Evolutionary conservation across 108 stramenopile genomes (phyloP).

Genomic region (Skeletonema costatum): DNA sequence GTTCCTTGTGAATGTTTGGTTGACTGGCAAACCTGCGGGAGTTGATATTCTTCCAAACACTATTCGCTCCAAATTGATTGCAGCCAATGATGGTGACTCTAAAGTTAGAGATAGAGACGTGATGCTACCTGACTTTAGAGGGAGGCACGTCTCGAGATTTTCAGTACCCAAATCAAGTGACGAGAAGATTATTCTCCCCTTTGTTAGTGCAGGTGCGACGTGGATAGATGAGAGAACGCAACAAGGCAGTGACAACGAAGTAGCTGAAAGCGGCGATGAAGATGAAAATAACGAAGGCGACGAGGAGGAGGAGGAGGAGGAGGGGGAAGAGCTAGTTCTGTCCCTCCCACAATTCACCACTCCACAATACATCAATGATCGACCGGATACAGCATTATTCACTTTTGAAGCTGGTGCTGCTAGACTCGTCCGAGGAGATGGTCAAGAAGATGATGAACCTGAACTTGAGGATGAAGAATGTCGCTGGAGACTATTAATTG

Average conservation of each 20-base stretch:
- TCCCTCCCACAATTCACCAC: constrained; percentile 32
- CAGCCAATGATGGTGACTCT: not conserved
- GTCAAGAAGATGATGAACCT: not conserved
- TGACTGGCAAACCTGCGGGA: constrained; percentile 55
- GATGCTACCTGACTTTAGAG: constrained; percentile 25
- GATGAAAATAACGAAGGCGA: not conserved
- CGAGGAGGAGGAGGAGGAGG: constrained; percentile 22
- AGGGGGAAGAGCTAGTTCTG: constrained; percentile 38
- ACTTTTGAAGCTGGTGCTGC: not conserved
- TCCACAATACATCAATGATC: constrained; percentile 11
- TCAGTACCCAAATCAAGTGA: constrained; percentile 10
- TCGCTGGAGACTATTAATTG: not conserved
- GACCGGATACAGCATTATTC: constrained; percentile 23
- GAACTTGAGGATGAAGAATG: not conserved
- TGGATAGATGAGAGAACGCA: constrained; percentile 47
- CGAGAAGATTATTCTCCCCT: constrained; percentile 52
- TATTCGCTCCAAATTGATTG: constrained; percentile 38
- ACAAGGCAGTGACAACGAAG: not conserved
- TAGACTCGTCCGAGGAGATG: not conserved
- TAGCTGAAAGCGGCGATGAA: constrained; percentile 1
- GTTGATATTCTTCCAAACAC: constrained; percentile 53
- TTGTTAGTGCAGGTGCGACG: constrained; percentile 55
- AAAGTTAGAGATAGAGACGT: not conserved
- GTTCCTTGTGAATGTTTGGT: constrained; percentile 93
- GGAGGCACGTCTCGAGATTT: constrained; percentile 24